Percentiles rank a stretch among this genome's conserved stretches.
These are phyloP conservation scores for Tricholoma matsutake DNA, from an alignment of 768 basidiomycete species.

Conservation along the genomic window DNA sequence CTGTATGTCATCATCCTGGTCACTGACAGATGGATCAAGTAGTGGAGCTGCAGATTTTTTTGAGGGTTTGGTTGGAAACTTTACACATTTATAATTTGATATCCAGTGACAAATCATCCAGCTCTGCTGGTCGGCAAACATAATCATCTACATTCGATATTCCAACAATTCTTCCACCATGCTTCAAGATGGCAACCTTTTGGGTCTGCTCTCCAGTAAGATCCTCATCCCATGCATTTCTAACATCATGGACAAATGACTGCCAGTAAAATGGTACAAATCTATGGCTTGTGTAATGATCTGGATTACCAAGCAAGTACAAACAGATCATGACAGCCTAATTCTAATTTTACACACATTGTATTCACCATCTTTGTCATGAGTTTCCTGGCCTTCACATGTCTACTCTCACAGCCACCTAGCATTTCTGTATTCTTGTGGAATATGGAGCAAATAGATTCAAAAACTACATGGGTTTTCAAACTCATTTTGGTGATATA, in stretches of 20 bases:
- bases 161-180: constrained; percentile 16
- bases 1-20: neutral
- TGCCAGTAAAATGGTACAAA: constrained; percentile 34
- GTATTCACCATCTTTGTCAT: constrained; percentile 36
- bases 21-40: too few species aligned
- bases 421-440: constrained; percentile 22
- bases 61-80: too few species aligned
- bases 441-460: constrained; percentile 24
- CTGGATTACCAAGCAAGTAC: constrained; percentile 33
- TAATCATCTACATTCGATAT: constrained; percentile 32
- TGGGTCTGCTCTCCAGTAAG: constrained; percentile 9
- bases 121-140: constrained; percentile 20
- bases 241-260: constrained; percentile 24
- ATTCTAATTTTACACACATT: constrained; percentile 34
- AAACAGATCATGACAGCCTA: constrained; percentile 31
- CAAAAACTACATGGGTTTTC: constrained; percentile 38
- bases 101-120: constrained; percentile 21
- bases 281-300: constrained; percentile 36
- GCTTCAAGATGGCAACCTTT: constrained; percentile 18
- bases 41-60: too few species aligned
- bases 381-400: constrained; percentile 25
- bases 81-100: neutral
- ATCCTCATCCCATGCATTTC: constrained; percentile 10
- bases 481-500: constrained; percentile 41
- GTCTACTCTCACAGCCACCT: constrained; percentile 4